These are phyloP conservation scores for Pezicula radicicola DNA, from an alignment of 2,329 filamentous ascomycete species.

Conservation along the genomic window DNA sequence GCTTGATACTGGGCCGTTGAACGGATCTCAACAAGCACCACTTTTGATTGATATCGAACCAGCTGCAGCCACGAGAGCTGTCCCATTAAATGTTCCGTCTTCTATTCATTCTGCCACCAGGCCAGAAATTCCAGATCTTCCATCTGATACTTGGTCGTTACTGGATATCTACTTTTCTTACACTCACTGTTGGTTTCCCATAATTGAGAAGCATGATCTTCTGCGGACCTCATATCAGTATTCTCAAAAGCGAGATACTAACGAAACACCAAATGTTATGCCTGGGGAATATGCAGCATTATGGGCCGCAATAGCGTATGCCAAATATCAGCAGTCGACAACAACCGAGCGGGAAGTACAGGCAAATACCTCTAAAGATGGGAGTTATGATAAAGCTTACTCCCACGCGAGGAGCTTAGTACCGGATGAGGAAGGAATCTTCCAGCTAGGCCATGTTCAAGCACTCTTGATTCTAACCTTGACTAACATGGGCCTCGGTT, in stretches of 20 bases:
- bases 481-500: slow-evolving; percentile 56
- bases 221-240: slow-evolving; percentile 28
- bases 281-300: slow-evolving; percentile 51
- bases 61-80: no score
- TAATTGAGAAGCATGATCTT: slow-evolving; percentile 59
- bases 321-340: slow-evolving; percentile 45
- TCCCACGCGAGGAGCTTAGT: slow-evolving; percentile 45
- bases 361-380: slow-evolving; percentile 12
- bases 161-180: slow-evolving; percentile 74
- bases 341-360: slow-evolving; percentile 22
- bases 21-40: neutral
- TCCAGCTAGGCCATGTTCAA: slow-evolving; percentile 51
- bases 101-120: neutral
- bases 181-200: slow-evolving; percentile 74
- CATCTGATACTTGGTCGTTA: slow-evolving; percentile 37
- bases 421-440: slow-evolving; percentile 43
- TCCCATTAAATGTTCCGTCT: no score
- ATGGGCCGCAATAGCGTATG: slow-evolving; percentile 57
- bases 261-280: slow-evolving; percentile 8
- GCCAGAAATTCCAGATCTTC: slow-evolving; percentile 19
- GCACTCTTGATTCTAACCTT: slow-evolving; percentile 58
- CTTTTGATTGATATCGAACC: no score
- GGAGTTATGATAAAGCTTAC: slow-evolving; percentile 42
- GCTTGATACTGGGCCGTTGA: slow-evolving; percentile 1
- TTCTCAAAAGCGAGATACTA: slow-evolving; percentile 15